phyloP scores from a whole-genome alignment of 768 basidiomycete species.

The Serendipita sp. region DNA sequence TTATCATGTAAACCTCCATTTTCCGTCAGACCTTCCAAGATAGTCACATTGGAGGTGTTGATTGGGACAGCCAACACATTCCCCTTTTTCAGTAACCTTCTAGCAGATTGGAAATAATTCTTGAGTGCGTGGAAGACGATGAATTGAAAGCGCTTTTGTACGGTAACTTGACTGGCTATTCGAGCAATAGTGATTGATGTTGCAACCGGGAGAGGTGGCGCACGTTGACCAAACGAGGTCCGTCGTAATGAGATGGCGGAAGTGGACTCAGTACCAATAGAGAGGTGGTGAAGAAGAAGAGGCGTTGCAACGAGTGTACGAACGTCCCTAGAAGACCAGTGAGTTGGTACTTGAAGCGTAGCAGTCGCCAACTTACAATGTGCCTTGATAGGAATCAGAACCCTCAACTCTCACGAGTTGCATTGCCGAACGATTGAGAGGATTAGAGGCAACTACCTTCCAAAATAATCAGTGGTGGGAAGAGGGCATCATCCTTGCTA shows the following conservation, averaged over 20 bases:
- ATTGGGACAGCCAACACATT: conserved; percentile 57
- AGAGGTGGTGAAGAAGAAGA: conserved; percentile 18
- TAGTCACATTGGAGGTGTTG: conserved; percentile 30
- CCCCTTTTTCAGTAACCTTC: conserved; percentile 49
- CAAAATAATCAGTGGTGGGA: conserved; percentile 9
- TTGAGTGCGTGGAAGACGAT: conserved; percentile 47
- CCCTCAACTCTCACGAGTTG: conserved; percentile 44
- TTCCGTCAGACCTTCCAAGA: conserved; percentile 7
- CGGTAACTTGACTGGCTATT: conserved; percentile 60
- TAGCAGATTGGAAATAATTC: conserved; percentile 37
- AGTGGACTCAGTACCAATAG: conserved; percentile 10
- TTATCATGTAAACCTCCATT: conserved; percentile 16
- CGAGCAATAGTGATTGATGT: conserved; percentile 57
- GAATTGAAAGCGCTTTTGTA: conserved; percentile 45
- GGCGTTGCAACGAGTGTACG: background rate
- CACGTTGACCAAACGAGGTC: conserved; percentile 44
- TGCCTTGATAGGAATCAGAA: conserved; percentile 25
- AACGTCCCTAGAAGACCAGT: background rate
- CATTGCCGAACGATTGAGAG: conserved; percentile 21
- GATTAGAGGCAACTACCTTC: conserved; percentile 35
- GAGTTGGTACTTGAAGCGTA: no score
- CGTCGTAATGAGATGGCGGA: conserved; percentile 22
- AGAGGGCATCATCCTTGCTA: background rate
- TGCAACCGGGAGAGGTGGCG: conserved; percentile 52
- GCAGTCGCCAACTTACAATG: conserved; percentile 16